A percentile compares a stretch with the other conserved stretches of the same genome.
These are phyloP conservation scores for Ustilago bromivora DNA, from an alignment of 1,284 basidiomycete species.

Conservation along the genomic window DNA sequence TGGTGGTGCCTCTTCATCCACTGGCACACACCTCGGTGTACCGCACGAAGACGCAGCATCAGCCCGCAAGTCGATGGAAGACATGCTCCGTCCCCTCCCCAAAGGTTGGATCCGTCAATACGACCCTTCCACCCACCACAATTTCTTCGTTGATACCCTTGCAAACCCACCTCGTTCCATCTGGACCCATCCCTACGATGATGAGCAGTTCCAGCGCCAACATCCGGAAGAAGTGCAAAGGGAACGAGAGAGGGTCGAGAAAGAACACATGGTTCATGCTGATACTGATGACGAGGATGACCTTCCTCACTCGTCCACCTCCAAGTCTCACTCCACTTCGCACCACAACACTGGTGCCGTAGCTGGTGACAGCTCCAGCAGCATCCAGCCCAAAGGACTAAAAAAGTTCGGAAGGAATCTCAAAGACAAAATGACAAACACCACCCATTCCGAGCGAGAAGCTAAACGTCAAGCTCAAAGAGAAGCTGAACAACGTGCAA, in stretches of 20 bases:
- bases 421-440: slow-evolving; percentile 68
- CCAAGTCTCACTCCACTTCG: not conserved
- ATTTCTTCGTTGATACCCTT: slow-evolving; percentile 66
- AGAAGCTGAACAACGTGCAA: slow-evolving; percentile 53
- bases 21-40: slow-evolving; percentile 18
- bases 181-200: slow-evolving; percentile 68
- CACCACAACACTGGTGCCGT: not conserved
- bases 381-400: slow-evolving; percentile 32
- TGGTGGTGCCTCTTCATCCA: slow-evolving; percentile 4
- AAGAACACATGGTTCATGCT: slow-evolving; percentile 38
- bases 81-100: slow-evolving; percentile 57
- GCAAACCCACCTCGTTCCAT: slow-evolving; percentile 67
- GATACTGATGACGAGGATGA: slow-evolving; percentile 55
- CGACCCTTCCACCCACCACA: slow-evolving; percentile 54
- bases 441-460: slow-evolving; percentile 63
- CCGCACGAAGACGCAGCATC: slow-evolving; percentile 15
- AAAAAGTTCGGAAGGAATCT: slow-evolving; percentile 61
- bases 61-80: slow-evolving; percentile 44
- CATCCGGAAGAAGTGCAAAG: slow-evolving; percentile 32
- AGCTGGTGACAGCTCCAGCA: not conserved
- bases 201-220: slow-evolving; percentile 38
- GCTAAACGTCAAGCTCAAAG: slow-evolving; percentile 47
- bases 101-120: slow-evolving; percentile 66
- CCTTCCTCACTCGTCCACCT: not conserved
- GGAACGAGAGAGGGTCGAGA: slow-evolving; percentile 31